Evolutionary conservation across 345 rosid species (phyloP).

Genomic region (Hevea brasiliensis): DNA sequence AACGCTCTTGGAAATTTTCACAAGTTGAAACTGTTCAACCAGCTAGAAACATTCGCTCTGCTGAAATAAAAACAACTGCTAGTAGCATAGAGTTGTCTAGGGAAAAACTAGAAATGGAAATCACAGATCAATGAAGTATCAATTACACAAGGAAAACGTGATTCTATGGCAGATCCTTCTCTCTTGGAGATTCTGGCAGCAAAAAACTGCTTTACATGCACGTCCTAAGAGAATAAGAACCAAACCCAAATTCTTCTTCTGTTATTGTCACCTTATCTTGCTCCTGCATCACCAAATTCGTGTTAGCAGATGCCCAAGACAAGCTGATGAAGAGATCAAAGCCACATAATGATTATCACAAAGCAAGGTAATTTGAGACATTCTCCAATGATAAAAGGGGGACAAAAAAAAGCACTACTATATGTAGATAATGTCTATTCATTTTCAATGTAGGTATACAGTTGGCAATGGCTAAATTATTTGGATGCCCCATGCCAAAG

Average conservation of each 20-base stretch:
- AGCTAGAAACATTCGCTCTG: constrained; percentile 4
- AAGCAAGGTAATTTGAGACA: neutral
- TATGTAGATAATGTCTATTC: too few relatives aligned
- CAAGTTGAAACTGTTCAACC: constrained; percentile 3
- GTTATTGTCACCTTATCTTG: constrained; percentile 38
- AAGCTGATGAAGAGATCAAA: neutral
- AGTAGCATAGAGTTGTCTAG: constrained; percentile 12
- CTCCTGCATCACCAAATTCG: constrained; percentile 43
- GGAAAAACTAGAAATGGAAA: neutral
- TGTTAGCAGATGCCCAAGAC: constrained; percentile 5
- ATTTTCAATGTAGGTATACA: too few relatives aligned
- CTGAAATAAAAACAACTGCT: neutral
- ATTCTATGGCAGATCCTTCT: constrained; percentile 9
- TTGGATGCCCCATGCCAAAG: too few relatives aligned
- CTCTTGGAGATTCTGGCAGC: neutral
- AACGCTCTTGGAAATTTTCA: neutral
- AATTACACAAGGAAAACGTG: neutral
- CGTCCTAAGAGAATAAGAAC: constrained; percentile 45
- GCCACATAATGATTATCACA: neutral
- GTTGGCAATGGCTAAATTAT: too few relatives aligned
- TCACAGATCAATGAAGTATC: neutral
- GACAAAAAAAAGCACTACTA: neutral
- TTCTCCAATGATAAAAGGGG: neutral
- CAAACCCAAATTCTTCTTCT: constrained; percentile 48
- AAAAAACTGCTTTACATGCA: constrained; percentile 37